phyloP scores from a whole-genome alignment of 169 alveolate genomes.

The Plasmodium cynomolgi region DNA sequence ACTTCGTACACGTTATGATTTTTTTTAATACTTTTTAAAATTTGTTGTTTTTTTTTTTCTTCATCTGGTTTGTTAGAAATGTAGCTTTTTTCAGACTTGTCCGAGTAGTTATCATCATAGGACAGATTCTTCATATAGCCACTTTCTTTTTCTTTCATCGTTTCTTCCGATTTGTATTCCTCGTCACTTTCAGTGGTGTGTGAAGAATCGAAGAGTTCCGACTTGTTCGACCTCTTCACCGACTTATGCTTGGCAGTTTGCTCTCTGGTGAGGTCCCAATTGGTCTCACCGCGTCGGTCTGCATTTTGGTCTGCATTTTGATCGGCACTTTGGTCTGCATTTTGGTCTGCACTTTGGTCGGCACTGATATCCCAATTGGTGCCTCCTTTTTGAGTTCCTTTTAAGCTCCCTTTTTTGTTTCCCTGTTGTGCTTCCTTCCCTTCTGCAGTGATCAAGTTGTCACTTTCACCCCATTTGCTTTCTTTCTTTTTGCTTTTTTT shows the following conservation, averaged over 20 bases:
- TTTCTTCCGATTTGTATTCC: constrained; percentile 10
- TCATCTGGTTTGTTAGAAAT: constrained; percentile 70
- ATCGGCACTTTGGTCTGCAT: neutral
- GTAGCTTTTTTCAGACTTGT: constrained; percentile 52
- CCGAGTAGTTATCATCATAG: constrained; percentile 37
- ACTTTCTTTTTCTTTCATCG: neutral
- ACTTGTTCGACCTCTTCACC: neutral
- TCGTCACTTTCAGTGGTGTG: constrained; percentile 10
- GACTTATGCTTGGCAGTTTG: neutral
- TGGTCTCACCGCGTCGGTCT: neutral
- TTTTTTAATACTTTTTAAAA: constrained; percentile 28
- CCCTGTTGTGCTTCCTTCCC: neutral
- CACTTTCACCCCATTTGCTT: neutral
- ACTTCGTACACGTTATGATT: constrained; percentile 52
- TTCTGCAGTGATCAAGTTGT: neutral
- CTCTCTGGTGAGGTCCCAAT: neutral
- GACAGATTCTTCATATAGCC: constrained; percentile 5
- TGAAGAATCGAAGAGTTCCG: constrained; percentile 27
- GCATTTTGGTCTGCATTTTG: neutral
- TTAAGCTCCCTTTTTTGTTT: neutral
- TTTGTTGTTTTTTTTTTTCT: constrained; percentile 50
- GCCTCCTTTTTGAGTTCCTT: neutral
- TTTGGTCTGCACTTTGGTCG: neutral
- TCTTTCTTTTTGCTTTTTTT: constrained; percentile 5
- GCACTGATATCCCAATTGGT: neutral